Percentiles rank a stretch among this genome's conserved stretches.
These are phyloP conservation scores for Mortierella alpina DNA, from an alignment of 192 early-diverging fungal genomes.

Conservation along the genomic window DNA sequence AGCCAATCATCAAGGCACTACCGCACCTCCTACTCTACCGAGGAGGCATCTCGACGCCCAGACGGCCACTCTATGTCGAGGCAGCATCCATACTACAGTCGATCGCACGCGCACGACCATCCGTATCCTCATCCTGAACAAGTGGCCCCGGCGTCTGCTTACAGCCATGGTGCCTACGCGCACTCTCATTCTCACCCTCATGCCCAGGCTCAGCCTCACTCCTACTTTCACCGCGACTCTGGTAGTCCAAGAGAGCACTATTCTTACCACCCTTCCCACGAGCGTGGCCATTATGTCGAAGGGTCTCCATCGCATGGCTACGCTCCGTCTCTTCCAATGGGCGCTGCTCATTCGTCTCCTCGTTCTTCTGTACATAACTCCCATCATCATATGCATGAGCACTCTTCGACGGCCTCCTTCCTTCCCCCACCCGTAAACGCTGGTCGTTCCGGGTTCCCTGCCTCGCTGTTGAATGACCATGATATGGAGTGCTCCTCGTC, in stretches of 20 bases:
- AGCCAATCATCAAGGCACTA: conserved; percentile 13
- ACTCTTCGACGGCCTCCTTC: not conserved
- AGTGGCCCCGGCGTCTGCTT: not conserved
- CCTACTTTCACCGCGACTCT: conserved; percentile 1
- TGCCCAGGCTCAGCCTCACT: not conserved
- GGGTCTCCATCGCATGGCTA: conserved; percentile 18
- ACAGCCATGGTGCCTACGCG: too few species aligned
- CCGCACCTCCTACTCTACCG: conserved; percentile 7
- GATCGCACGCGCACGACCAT: not conserved
- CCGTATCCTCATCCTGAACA: conserved; percentile 1
- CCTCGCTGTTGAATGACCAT: conserved; percentile 24
- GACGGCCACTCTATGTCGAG: conserved; percentile 4
- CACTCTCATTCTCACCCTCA: conserved; percentile 4
- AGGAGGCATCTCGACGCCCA: not conserved
- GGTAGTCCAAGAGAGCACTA: not conserved
- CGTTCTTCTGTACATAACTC: conserved; percentile 20
- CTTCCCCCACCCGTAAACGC: conserved; percentile 13
- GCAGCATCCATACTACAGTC: conserved; percentile 17
- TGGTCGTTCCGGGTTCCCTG: conserved; percentile 26
- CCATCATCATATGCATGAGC: not conserved
- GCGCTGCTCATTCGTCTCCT: conserved; percentile 14
- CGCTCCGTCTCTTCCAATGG: conserved; percentile 30
- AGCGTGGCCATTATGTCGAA: conserved; percentile 7
- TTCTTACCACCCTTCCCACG: conserved; percentile 20
- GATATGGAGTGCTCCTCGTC: conserved; percentile 28